phyloP scores from a whole-genome alignment of 345 rosid genomes.

The Excoecaria cochinchinensis region DNA sequence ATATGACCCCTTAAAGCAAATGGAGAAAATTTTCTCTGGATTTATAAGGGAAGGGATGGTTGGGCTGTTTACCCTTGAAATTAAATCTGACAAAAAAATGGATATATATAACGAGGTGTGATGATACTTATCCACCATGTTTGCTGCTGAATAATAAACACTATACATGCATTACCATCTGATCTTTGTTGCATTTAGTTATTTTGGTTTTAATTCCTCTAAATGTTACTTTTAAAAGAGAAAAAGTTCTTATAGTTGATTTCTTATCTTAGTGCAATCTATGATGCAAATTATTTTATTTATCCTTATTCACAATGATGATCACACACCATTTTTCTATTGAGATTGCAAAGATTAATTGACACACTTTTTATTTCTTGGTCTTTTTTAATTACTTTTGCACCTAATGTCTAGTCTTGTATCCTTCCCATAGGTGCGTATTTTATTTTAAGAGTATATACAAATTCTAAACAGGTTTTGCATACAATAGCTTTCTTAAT shows the following conservation, averaged over 20 bases:
- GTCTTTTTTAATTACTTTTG: slow-evolving; percentile 28
- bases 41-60: too few species aligned
- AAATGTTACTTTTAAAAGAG: background rate
- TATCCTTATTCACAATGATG: slow-evolving; percentile 52
- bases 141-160: slow-evolving; percentile 61
- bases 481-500: slow-evolving; percentile 66
- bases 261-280: slow-evolving; percentile 38
- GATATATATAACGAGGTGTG: slow-evolving; percentile 47
- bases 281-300: slow-evolving; percentile 50
- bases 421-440: slow-evolving; percentile 46
- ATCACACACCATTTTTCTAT: slow-evolving; percentile 75
- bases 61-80: too few species aligned
- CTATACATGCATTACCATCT: slow-evolving; percentile 91
- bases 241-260: background rate
- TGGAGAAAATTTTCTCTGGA: background rate
- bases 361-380: background rate
- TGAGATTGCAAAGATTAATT: slow-evolving; percentile 54
- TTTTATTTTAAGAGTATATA: slow-evolving; percentile 73
- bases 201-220: background rate
- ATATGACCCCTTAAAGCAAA: background rate
- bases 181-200: slow-evolving; percentile 47
- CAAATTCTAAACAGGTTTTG: slow-evolving; percentile 53
- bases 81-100: background rate
- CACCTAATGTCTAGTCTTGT: slow-evolving; percentile 69
- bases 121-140: slow-evolving; percentile 53